phyloP scores from a whole-genome alignment of 331 rosid genomes.

The Acacia pycnantha region DNA sequence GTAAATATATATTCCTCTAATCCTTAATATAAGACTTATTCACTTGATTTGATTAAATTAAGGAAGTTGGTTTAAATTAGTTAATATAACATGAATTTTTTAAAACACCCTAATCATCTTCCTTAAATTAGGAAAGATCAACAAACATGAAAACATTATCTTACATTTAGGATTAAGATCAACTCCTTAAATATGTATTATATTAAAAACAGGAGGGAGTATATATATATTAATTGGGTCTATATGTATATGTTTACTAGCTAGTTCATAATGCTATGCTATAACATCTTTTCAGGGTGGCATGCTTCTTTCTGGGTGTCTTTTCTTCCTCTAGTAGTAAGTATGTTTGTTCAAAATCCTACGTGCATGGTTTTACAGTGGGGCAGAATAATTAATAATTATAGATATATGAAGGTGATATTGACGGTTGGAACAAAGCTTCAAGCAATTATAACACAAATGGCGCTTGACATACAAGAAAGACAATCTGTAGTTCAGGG shows the following conservation, averaged over 20 bases:
- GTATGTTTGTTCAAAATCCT: constrained; percentile 14
- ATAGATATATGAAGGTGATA: constrained; percentile 55
- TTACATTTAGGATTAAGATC: too few relatives aligned
- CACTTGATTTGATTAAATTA: too few relatives aligned
- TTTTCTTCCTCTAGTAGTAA: constrained; percentile 71
- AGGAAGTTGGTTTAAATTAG: too few relatives aligned
- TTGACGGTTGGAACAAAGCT: constrained; percentile 85
- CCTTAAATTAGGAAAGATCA: too few relatives aligned
- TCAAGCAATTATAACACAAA: constrained; percentile 73
- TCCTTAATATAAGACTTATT: too few relatives aligned
- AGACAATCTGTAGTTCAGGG: constrained; percentile 88
- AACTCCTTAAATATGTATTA: too few relatives aligned
- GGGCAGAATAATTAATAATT: neutral
- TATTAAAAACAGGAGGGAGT: too few relatives aligned
- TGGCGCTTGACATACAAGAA: constrained; percentile 89
- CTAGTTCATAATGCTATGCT: neutral
- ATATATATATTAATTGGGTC: neutral
- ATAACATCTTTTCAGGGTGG: constrained; percentile 62
- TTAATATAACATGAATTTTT: too few relatives aligned
- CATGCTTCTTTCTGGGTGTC: constrained; percentile 64
- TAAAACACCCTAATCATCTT: accelerated
- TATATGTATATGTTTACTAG: neutral
- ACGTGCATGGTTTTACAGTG: neutral
- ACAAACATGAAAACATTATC: too few relatives aligned
- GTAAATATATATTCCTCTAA: too few relatives aligned